Evolutionary conservation across 352 stramenopile genomes (phyloP).

Genomic region (Blastocystis hominis): DNA sequence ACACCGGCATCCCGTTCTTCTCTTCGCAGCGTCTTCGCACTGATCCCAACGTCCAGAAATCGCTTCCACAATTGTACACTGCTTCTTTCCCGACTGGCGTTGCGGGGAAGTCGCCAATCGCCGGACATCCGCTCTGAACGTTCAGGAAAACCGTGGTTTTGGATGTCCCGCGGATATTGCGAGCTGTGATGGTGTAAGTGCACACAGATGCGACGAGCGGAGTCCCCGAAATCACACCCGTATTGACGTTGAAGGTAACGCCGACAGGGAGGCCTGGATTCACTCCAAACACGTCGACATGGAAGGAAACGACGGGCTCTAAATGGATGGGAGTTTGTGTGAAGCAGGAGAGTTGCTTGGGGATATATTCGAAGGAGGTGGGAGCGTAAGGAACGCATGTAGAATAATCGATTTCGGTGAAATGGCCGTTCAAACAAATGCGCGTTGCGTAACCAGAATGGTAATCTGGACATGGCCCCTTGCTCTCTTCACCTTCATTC

Average conservation of each 20-base stretch:
- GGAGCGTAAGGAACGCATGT: conserved; percentile 14
- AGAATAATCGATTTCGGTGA: not conserved
- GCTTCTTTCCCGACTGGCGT: conserved; percentile 12
- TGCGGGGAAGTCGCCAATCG: conserved; percentile 17
- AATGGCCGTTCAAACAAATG: conserved; percentile 40
- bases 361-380: conserved; percentile 4
- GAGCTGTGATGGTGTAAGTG: conserved; percentile 26
- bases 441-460: not conserved
- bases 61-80: not conserved
- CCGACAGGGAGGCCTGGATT: not conserved
- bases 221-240: conserved; percentile 24
- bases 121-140: not conserved
- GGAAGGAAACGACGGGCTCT: not conserved
- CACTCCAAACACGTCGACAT: conserved; percentile 13
- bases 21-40: not conserved
- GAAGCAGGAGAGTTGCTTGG: not conserved
- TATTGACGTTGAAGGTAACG: not conserved
- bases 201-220: not conserved
- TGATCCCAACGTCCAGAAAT: not conserved
- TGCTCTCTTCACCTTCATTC: conserved; percentile 10
- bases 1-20: not conserved
- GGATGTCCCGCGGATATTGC: not conserved
- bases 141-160: not conserved
- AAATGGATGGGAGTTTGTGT: not conserved
- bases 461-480: conserved; percentile 36